These are phyloP conservation scores for Stephanodiscus triporus DNA, from an alignment of 108 stramenopile species.

Conservation along the genomic window DNA sequence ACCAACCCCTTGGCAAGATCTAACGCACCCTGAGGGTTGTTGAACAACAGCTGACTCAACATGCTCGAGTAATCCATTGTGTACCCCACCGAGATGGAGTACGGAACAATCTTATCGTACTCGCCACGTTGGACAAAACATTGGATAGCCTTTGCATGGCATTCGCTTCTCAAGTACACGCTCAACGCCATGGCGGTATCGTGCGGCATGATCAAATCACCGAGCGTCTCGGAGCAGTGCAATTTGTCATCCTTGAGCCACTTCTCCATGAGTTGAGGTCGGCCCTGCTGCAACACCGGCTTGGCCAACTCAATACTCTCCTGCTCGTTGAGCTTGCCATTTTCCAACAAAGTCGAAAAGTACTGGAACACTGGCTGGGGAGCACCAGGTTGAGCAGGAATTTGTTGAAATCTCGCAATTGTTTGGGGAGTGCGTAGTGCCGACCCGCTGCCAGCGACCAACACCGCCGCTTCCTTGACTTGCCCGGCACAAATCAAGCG, in stretches of 20 bases:
- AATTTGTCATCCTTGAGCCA: constrained; percentile 99
- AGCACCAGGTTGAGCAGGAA: constrained; percentile 94
- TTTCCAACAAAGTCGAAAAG: constrained; percentile 96
- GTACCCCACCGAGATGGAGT: constrained; percentile 94
- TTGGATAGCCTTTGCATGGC: constrained; percentile 97
- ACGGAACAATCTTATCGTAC: constrained; percentile 99
- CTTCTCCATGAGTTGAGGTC: constrained; percentile 97
- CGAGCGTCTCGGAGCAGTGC: constrained; percentile 92
- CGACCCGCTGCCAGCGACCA: constrained; percentile 89
- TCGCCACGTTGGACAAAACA: constrained; percentile 99
- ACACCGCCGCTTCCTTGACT: constrained; percentile 89
- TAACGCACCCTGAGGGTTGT: constrained; percentile 96
- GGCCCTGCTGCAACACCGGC: constrained; percentile 95
- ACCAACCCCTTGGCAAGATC: constrained; percentile 97
- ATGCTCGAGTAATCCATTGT: constrained; percentile 95
- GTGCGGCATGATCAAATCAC: constrained; percentile 95
- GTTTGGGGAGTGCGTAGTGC: constrained; percentile 97
- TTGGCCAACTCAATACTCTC: constrained; percentile 98
- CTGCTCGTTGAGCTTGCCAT: constrained; percentile 93
- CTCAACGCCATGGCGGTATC: constrained; percentile 97
- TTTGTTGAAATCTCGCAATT: constrained; percentile 96
- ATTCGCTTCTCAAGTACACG: constrained; percentile 95
- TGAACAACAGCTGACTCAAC: constrained; percentile 97
- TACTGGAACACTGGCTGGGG: constrained; percentile 99
- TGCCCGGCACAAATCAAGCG: constrained; percentile 89